Base-by-base conservation (phyloP, 2,329 filamentous ascomycete species). In the Magnaporthiopsis rhizophila region DNA sequence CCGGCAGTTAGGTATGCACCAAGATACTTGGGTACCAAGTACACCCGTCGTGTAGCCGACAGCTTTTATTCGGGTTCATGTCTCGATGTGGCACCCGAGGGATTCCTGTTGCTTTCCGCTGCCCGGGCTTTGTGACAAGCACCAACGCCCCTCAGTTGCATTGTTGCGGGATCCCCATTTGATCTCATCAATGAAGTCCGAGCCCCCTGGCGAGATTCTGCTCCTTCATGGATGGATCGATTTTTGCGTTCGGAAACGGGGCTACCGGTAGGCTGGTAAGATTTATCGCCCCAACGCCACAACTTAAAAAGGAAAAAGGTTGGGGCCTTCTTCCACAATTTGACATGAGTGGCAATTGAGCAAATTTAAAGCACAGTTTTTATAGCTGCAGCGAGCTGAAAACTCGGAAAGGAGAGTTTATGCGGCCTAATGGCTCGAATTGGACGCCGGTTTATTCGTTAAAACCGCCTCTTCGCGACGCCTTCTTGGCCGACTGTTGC, bases 401-500 rank as follows among this genome's bases (percentile, higher is more conserved):
- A 36, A 32, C 32, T 34, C 1, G 38, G 38, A 45, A 18, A 5
- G 7, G 18, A 53, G n/a, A n/a, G 45, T 53, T 53, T 15, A 53
- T n/a, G 45, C 45, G 28, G 21, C 45, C 21, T 53, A n/a, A 4
- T 13, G 18, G 45, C 45, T 53, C 21, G 21, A 53, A n/a, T 53
- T 53, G n/a, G 45, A 53, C n/a, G n/a, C 26, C 32, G 18, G 26
- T 28, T 58, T 62, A 64, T 34, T 64, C 64, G 32, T 36, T 36
- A 15, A 61, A 64, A 24, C 61, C 60, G 9, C 77, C 76, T 69
- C 73, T 77, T 21, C 81, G 76, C 34, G 69, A 76, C 64, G 80
- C 75, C 68, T 85, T 85, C 73, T 85, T 85, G 9, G 73, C 74
- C 67, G 80, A 80, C 21, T 76, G 73, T 12, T 78, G 70, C 69